phyloP scores from a whole-genome alignment of 2,329 filamentous ascomycete species.

The Hymenoscyphus albidus region DNA sequence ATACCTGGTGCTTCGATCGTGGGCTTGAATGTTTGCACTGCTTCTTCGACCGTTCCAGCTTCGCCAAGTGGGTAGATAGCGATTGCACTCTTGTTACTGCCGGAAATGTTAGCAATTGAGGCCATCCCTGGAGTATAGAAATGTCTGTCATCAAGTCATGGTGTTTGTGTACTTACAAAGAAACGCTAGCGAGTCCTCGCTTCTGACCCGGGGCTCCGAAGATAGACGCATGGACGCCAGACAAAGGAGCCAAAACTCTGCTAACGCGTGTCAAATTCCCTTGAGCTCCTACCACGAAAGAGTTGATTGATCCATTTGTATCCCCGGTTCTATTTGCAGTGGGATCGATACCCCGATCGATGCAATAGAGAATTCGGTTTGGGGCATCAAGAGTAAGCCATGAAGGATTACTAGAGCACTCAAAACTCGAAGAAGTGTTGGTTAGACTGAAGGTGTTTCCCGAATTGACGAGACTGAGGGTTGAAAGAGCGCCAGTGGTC shows the following conservation, averaged over 20 bases:
- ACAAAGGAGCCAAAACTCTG: constrained; percentile 11
- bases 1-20: constrained; percentile 8
- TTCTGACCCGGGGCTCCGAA: constrained; percentile 10
- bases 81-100: constrained; percentile 15
- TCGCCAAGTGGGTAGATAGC: constrained; percentile 4
- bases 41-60: not conserved
- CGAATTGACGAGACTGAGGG: constrained; percentile 10
- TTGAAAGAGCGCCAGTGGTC: constrained; percentile 9
- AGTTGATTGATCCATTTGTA: constrained; percentile 17
- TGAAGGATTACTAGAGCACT: constrained; percentile 15
- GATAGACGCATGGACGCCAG: constrained; percentile 10
- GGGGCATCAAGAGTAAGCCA: constrained; percentile 14
- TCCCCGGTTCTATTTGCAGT: not conserved
- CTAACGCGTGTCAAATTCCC: constrained; percentile 11
- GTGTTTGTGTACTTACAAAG: constrained; percentile 12
- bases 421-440: constrained; percentile 3
- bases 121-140: not conserved
- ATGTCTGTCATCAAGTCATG: not conserved
- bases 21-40: constrained; percentile 8
- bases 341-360: constrained; percentile 11
- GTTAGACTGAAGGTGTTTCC: constrained; percentile 10
- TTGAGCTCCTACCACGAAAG: constrained; percentile 11
- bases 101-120: not conserved
- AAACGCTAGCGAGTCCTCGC: constrained; percentile 14
- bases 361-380: constrained; percentile 19